phyloP scores from a whole-genome alignment of 768 basidiomycete genomes.

The Amanita exitialis region DNA sequence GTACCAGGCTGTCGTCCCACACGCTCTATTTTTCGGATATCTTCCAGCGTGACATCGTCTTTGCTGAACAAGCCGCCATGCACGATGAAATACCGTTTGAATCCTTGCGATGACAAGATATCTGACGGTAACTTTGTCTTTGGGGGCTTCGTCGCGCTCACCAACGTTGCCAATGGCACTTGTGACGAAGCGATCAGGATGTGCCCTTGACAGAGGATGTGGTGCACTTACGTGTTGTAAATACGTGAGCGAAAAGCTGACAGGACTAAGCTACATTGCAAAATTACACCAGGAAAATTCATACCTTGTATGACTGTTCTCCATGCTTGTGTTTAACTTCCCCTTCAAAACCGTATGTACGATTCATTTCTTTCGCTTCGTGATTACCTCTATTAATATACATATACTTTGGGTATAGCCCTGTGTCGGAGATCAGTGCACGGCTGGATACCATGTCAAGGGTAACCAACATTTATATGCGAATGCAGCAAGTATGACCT shows the following conservation, averaged over 20 bases:
- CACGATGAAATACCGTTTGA: constrained; percentile 87
- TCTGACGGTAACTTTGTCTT: constrained; percentile 22
- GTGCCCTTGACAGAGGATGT: background rate
- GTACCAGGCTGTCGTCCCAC: constrained; percentile 88
- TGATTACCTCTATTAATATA: constrained; percentile 97
- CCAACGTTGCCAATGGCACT: constrained; percentile 88
- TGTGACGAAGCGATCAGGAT: background rate
- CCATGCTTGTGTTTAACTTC: constrained; percentile 97
- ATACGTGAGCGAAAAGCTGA: constrained; percentile 88
- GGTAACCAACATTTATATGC: constrained; percentile 79
- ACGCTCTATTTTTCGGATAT: constrained; percentile 81
- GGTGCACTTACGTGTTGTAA: constrained; percentile 64
- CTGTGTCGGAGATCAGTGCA: constrained; percentile 15
- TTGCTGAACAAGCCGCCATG: constrained; percentile 96
- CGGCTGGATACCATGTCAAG: background rate
- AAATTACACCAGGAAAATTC: background rate
- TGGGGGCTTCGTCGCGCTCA: constrained; percentile 63
- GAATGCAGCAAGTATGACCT: constrained; percentile 87
- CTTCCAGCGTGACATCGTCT: constrained; percentile 90
- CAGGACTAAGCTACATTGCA: constrained; percentile 1
- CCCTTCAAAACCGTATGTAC: constrained; percentile 88
- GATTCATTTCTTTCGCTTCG: constrained; percentile 96
- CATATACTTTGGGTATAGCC: constrained; percentile 86
- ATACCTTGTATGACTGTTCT: constrained; percentile 86
- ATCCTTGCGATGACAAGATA: constrained; percentile 76